Conservation (phyloP, 2,329 filamentous ascomycete genomes). For the Aspergillus fijiensis region DNA sequence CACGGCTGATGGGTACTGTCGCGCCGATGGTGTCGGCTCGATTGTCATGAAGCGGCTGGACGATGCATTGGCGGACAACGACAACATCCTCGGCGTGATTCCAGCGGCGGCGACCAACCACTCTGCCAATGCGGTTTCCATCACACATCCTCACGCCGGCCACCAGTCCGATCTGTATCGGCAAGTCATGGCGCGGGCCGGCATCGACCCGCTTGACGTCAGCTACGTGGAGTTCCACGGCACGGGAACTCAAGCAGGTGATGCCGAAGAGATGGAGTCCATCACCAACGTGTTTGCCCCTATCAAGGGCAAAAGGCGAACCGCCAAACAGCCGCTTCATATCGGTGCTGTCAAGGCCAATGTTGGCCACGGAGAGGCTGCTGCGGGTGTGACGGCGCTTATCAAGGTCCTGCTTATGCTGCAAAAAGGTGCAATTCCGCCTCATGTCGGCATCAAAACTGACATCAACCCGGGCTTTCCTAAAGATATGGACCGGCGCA, state of each 20-base stretch:
- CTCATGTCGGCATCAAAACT: constrained; percentile 67
- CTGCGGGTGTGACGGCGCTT: too few relatives aligned
- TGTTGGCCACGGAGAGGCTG: constrained; percentile 47
- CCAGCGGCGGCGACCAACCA: constrained; percentile 46
- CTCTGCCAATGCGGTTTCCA: constrained; percentile 46
- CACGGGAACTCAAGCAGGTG: constrained; percentile 44
- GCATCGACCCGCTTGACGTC: constrained; percentile 37
- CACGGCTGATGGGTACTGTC: constrained; percentile 55
- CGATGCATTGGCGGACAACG: constrained; percentile 53
- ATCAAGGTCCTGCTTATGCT: too few relatives aligned
- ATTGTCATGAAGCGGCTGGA: constrained; percentile 54
- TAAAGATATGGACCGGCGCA: constrained; percentile 27
- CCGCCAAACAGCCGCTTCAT: constrained; percentile 21
- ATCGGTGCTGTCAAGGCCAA: constrained; percentile 36
- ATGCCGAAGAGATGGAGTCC: constrained; percentile 39
- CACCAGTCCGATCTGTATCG: constrained; percentile 39
- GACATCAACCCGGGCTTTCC: constrained; percentile 35
- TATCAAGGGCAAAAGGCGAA: constrained; percentile 4
- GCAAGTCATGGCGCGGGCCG: constrained; percentile 38
- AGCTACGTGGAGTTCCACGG: constrained; percentile 45
- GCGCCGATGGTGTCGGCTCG: constrained; percentile 51
- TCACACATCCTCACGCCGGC: constrained; percentile 44
- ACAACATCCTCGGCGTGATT: constrained; percentile 44
- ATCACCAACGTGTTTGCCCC: constrained; percentile 34
- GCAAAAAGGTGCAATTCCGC: constrained; percentile 51